phyloP scores from a whole-genome alignment of 139 green algal species.

The Chlorella sp. region DNA sequence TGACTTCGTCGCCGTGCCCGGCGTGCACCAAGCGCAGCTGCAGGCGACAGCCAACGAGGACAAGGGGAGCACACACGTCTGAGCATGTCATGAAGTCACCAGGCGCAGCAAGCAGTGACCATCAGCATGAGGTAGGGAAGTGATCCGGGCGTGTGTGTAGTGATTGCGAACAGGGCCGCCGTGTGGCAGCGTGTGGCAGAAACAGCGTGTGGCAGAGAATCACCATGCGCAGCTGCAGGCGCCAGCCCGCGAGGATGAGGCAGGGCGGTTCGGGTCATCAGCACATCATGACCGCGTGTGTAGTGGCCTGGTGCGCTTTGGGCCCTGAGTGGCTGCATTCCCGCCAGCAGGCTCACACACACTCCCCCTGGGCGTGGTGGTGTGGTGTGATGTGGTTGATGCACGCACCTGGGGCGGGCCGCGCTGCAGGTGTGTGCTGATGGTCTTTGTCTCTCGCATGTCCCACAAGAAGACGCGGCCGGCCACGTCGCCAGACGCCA shows the following conservation, averaged over 20 bases:
- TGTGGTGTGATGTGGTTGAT: background rate
- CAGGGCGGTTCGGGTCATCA: no score
- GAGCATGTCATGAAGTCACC: background rate
- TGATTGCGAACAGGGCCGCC: no score
- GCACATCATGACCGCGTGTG: background rate
- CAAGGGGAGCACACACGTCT: background rate
- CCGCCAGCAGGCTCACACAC: background rate
- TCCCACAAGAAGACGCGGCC: background rate
- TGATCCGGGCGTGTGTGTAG: no score
- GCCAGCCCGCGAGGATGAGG: no score
- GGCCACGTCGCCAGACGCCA: background rate
- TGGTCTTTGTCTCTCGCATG: no score
- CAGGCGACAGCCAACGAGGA: background rate
- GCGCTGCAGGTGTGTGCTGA: no score
- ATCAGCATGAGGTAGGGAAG: background rate
- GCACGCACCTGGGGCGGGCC: no score
- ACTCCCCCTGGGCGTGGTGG: no score
- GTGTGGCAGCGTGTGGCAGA: no score
- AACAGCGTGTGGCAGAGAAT: no score
- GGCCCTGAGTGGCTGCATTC: background rate
- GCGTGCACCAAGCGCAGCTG: background rate
- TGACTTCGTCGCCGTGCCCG: background rate
- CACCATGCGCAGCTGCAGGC: no score
- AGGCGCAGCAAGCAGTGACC: background rate
- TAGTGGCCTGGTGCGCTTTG: background rate